Evolutionary conservation across 768 basidiomycete genomes (phyloP).

Genomic region (Hemileccinum rubropunctum): DNA sequence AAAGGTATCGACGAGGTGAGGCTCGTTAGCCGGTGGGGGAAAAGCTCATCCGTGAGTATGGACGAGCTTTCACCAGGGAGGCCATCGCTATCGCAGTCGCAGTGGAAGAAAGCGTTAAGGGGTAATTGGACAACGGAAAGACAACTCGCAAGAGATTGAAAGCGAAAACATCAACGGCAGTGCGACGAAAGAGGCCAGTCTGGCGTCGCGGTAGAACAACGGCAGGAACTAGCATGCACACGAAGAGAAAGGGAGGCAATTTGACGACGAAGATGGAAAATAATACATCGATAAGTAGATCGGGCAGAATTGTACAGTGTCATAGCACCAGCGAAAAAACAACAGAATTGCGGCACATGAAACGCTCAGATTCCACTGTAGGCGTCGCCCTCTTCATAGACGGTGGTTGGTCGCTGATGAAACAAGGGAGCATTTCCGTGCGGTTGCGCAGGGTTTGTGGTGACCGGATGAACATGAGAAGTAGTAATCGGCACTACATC

Average conservation of each 20-base stretch:
- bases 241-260: background rate
- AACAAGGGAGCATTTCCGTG: constrained; percentile 6
- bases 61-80: constrained; percentile 18
- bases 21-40: constrained; percentile 33
- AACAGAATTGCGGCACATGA: background rate
- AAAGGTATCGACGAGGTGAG: constrained; percentile 35
- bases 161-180: background rate
- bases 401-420: constrained; percentile 42
- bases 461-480: constrained; percentile 26
- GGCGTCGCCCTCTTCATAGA: constrained; percentile 64
- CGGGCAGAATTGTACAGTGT: constrained; percentile 20
- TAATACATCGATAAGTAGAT: constrained; percentile 26
- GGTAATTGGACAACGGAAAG: constrained; percentile 12
- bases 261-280: background rate
- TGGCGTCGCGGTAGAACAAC: constrained; percentile 22
- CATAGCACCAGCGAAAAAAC: constrained; percentile 10
- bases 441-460: constrained; percentile 15
- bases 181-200: constrained; percentile 28
- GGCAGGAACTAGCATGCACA: constrained; percentile 24
- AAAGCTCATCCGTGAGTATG: constrained; percentile 21
- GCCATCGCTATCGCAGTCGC: constrained; percentile 1
- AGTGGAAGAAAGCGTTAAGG: constrained; percentile 1
- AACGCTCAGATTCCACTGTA: constrained; percentile 60
- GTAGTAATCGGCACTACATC: constrained; percentile 27
- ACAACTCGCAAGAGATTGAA: background rate